Evolutionary conservation across 1,139 yeast species (phyloP).

Genomic region (Blastobotrys elegans): DNA sequence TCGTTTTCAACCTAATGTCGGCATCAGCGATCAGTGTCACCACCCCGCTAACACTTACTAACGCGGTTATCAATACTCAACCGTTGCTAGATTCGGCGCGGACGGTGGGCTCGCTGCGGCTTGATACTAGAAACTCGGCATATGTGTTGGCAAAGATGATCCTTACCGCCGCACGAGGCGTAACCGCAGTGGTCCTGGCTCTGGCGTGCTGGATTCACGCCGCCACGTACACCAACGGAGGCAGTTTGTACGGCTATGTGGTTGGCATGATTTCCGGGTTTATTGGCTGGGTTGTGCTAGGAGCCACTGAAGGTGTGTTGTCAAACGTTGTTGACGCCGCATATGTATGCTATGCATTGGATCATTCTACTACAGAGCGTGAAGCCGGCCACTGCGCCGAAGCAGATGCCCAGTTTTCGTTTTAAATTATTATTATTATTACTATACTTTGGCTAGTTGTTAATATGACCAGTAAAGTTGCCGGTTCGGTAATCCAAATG

Average conservation of each 20-base stretch:
- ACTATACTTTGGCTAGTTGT: slow-evolving; percentile 2
- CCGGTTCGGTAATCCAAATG: slow-evolving; percentile 60
- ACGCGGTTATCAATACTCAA: slow-evolving; percentile 35
- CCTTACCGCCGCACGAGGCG: slow-evolving; percentile 36
- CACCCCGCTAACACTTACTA: slow-evolving; percentile 37
- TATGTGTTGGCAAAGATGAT: slow-evolving; percentile 38
- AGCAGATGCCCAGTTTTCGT: slow-evolving; percentile 25
- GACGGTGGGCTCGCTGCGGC: slow-evolving; percentile 24
- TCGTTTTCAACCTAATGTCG: slow-evolving; percentile 27
- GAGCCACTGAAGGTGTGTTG: slow-evolving; percentile 41
- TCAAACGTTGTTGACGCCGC: slow-evolving; percentile 39
- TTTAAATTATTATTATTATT: background rate
- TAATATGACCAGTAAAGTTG: slow-evolving; percentile 37
- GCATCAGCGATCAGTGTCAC: slow-evolving; percentile 32
- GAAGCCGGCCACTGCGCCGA: slow-evolving; percentile 34
- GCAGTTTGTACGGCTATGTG: slow-evolving; percentile 38
- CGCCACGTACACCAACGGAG: slow-evolving; percentile 31
- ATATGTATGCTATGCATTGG: slow-evolving; percentile 37
- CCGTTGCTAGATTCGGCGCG: slow-evolving; percentile 33
- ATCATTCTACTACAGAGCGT: slow-evolving; percentile 24
- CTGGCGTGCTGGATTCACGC: slow-evolving; percentile 40
- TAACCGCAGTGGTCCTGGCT: slow-evolving; percentile 37
- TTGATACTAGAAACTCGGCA: slow-evolving; percentile 21
- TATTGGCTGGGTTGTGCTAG: slow-evolving; percentile 42
- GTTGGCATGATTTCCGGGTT: slow-evolving; percentile 39